Percentiles rank a stretch among this genome's conserved stretches.
Conservation (phyloP, 2,329 filamentous ascomycete genomes). For the Curvularia eragrostidis region DNA sequence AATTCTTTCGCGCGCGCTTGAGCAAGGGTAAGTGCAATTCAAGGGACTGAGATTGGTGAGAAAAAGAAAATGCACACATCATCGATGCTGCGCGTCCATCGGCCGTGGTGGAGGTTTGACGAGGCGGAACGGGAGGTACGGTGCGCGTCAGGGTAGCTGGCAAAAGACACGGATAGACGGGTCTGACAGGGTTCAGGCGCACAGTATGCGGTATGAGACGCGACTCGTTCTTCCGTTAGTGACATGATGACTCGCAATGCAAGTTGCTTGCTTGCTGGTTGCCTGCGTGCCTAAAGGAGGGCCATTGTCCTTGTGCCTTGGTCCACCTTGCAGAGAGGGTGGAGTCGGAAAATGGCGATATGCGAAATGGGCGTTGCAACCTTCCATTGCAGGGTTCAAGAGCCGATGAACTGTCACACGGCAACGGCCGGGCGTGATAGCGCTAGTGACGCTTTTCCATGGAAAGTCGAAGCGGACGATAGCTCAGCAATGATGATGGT, state of each 20-base stretch:
- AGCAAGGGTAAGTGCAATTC: conserved; percentile 1
- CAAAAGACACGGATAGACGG: conserved; percentile 13
- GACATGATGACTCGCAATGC: conserved; percentile 4
- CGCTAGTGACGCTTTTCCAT: conserved; percentile 7
- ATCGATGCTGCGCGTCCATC: conserved; percentile 2
- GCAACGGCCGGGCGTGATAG: conserved; percentile 1
- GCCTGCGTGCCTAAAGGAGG: background rate
- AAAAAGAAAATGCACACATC: conserved; percentile 6
- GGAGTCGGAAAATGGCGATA: conserved; percentile 1
- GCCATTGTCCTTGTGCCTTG: background rate
- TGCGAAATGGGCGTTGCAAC: conserved; percentile 9
- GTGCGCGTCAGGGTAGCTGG: conserved; percentile 13
- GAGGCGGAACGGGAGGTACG: conserved; percentile 21
- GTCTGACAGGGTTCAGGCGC: conserved; percentile 9
- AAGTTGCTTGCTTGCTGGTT: background rate
- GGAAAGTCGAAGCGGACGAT: background rate
- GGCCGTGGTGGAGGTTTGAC: conserved; percentile 6
- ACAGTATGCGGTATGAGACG: conserved; percentile 8
- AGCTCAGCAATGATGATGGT: conserved; percentile 3
- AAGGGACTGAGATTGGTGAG: background rate
- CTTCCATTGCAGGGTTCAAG: conserved; percentile 11
- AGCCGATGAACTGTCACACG: conserved; percentile 13
- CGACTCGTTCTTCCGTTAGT: conserved; percentile 8
- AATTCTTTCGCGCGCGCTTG: background rate
- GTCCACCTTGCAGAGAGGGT: conserved; percentile 2